phyloP scores from a whole-genome alignment of 1,139 yeast genomes.

The Pichia sp. region DNA sequence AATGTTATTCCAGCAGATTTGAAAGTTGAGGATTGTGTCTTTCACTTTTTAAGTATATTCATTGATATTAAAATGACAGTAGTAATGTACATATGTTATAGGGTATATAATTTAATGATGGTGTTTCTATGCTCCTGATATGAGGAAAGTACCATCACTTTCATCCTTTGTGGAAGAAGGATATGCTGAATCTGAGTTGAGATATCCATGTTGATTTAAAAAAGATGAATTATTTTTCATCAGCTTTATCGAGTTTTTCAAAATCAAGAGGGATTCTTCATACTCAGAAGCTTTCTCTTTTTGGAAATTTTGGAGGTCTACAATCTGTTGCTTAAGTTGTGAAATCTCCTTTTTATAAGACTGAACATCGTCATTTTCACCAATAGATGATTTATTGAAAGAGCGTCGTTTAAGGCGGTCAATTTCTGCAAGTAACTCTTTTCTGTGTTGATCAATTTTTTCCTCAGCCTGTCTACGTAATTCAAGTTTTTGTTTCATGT shows the following conservation, averaged over 20 bases:
- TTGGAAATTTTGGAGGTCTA: slow-evolving; percentile 7
- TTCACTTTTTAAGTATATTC: too few relatives aligned
- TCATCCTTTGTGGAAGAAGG: too few relatives aligned
- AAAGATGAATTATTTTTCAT: slow-evolving; percentile 19
- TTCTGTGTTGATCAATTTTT: not conserved
- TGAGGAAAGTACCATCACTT: too few relatives aligned
- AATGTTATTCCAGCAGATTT: too few relatives aligned
- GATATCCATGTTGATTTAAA: slow-evolving; percentile 26
- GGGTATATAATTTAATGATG: too few relatives aligned
- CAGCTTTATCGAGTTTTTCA: slow-evolving; percentile 9
- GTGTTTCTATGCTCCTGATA: too few relatives aligned
- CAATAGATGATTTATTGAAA: too few relatives aligned
- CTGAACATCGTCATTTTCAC: not conserved
- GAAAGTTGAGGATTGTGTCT: too few relatives aligned
- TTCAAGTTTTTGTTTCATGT: slow-evolving; percentile 1
- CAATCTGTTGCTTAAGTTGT: slow-evolving; percentile 5
- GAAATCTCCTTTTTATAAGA: too few relatives aligned
- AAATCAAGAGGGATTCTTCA: slow-evolving; percentile 5
- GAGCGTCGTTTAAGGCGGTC: too few relatives aligned
- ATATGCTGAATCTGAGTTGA: not conserved
- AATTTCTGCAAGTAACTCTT: not conserved
- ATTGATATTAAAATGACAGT: too few relatives aligned
- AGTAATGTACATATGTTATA: too few relatives aligned
- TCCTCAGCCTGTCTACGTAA: not conserved
- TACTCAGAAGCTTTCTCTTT: slow-evolving; percentile 7